A percentile compares a stretch with the other conserved stretches of the same genome.
Evolutionary conservation across 2,329 filamentous ascomycete species (phyloP).

Genomic region (Fusarium torreyae): DNA sequence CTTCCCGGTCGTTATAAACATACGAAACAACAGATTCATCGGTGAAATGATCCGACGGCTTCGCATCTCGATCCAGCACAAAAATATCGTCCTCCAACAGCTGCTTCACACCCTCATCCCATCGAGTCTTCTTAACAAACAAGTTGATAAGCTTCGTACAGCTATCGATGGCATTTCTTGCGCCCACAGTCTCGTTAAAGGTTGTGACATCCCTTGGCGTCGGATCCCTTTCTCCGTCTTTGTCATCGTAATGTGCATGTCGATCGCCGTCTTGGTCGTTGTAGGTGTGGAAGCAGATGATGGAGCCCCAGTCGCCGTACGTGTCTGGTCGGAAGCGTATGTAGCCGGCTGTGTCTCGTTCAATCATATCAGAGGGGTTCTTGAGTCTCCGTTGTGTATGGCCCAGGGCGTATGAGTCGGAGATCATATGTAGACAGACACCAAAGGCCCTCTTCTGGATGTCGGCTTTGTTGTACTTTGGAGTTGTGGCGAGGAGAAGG

Average conservation of each 20-base stretch:
- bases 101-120: constrained; percentile 22
- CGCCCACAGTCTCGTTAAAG: constrained; percentile 28
- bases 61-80: constrained; percentile 7
- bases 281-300: constrained; percentile 31
- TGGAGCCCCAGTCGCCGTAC: constrained; percentile 24
- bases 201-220: constrained; percentile 18
- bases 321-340: constrained; percentile 31
- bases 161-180: constrained; percentile 17
- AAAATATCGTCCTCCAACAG: constrained; percentile 29
- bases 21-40: constrained; percentile 28
- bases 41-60: constrained; percentile 29
- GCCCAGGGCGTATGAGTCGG: constrained; percentile 36
- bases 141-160: constrained; percentile 26
- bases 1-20: not conserved
- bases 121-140: constrained; percentile 18
- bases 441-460: constrained; percentile 30
- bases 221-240: constrained; percentile 18
- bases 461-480: constrained; percentile 22
- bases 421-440: constrained; percentile 34
- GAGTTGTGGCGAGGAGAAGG: constrained; percentile 31
- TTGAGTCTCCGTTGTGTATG: constrained; percentile 26
- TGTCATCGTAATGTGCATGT: constrained; percentile 30
- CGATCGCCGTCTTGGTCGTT: constrained; percentile 26
- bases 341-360: constrained; percentile 25
- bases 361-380: constrained; percentile 17